A percentile compares a stretch with the other conserved stretches of the same genome.
phyloP scores from a whole-genome alignment of 768 basidiomycete genomes.

The Psilocybe tampanensis region DNA sequence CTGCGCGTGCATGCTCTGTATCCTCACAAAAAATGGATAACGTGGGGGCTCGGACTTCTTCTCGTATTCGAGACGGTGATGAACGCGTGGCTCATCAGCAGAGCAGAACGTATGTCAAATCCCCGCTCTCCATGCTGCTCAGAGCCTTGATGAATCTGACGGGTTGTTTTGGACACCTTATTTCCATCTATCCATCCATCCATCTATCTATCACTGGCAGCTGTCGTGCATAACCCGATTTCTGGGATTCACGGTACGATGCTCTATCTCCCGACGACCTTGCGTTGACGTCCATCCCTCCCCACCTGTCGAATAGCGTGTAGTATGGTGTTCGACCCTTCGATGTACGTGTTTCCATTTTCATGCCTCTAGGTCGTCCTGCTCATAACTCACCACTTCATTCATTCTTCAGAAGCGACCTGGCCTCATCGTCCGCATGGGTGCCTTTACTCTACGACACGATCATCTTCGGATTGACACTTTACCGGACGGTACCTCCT shows the following conservation, averaged over 20 bases:
- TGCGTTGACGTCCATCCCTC: not conserved
- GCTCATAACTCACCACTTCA: not conserved
- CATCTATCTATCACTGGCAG: too few species aligned
- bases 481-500: conserved; percentile 39
- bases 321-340: conserved; percentile 42
- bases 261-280: not conserved
- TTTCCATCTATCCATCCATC: too few species aligned
- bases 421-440: conserved; percentile 53
- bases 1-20: conserved; percentile 50
- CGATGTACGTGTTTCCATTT: conserved; percentile 27
- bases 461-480: conserved; percentile 39
- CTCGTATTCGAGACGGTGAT: conserved; percentile 46
- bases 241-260: conserved; percentile 43
- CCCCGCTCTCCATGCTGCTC: not conserved
- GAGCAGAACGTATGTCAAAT: conserved; percentile 53
- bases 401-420: conserved; percentile 27
- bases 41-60: conserved; percentile 32
- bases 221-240: conserved; percentile 40
- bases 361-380: conserved; percentile 9
- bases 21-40: conserved; percentile 31
- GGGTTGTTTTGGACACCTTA: too few species aligned
- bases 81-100: conserved; percentile 57
- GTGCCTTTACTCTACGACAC: conserved; percentile 52
- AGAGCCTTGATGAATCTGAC: too few species aligned
- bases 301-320: conserved; percentile 31